Evolutionary conservation across 345 rosid genomes (phyloP), one percentile per base, ranked within the genome.

Genomic region (Boechera retrofracta): DNA sequence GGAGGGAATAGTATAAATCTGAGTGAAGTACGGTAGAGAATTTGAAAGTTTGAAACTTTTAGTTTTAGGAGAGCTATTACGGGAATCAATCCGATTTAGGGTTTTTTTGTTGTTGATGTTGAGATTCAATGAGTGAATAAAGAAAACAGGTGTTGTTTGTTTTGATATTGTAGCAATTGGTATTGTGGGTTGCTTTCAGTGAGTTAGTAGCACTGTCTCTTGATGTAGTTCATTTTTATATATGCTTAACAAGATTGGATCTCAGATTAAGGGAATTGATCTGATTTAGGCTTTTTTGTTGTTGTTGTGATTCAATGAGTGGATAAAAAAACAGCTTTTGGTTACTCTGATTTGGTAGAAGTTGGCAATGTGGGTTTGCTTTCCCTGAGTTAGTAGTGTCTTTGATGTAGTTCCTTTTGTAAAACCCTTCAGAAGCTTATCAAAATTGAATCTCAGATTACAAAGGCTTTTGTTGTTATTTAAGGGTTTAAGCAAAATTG

Each of bases 21-120:
- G 29, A 66, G 32, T 35, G 54, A 24, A 52, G 35, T 67, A 36
- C 8, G 52, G 55, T 29, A 10, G 16, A 7, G 64, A 64, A 41
- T 54, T 53, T 33, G 38, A 64, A 68, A 59, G 48, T 52, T 69
- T 15, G 28, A 68, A 48, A 26, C 53, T 72, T 32, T 42, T 41
- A 26, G 52, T 39, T 41, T 6, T 51, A 12, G 33, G 44, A 16
- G 6, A 44, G 49, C 49, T 44, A 15, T 44, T 44, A 44, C 13
- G 5, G 52, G 5, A 15, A 7, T n/a, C 61, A 33, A 36, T 61
- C 10, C 18, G 65, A 21, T 61, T 55, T 54, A 74, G 51, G 51
- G 36, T 28, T 12, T 32, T 48, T 64, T 42, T 15, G 31, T 52
- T 12, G 60, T 12, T 28, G 8, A 13, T 56, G 18, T 28, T 28